Evolutionary conservation across 768 basidiomycete species (phyloP).

Genomic region (Tricholoma matsutake): DNA sequence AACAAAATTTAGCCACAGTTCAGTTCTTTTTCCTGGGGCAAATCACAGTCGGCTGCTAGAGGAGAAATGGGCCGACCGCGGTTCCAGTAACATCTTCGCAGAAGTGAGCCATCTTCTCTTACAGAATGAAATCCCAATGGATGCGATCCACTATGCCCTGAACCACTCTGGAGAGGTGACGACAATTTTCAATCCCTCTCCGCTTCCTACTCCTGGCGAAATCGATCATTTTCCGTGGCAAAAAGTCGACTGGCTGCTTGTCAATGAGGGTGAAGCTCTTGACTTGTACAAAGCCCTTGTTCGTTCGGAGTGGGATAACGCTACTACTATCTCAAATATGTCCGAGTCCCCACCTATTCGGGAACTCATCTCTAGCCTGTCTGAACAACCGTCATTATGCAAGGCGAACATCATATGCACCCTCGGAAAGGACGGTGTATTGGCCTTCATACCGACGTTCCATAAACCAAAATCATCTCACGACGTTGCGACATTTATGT

Average conservation of each 20-base stretch:
- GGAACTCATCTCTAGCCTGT: conserved; percentile 19
- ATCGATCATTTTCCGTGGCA: conserved; percentile 47
- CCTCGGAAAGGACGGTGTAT: conserved; percentile 49
- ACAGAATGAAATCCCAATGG: conserved; percentile 55
- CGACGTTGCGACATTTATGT: conserved; percentile 24
- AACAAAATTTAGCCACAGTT: not conserved
- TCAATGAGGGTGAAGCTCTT: conserved; percentile 51
- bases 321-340: not conserved
- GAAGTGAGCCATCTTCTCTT: conserved; percentile 50
- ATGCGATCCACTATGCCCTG: conserved; percentile 37
- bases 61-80: conserved; percentile 16
- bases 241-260: conserved; percentile 50
- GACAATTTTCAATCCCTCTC: conserved; percentile 57
- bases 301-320: conserved; percentile 1
- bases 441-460: conserved; percentile 37
- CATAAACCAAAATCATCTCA: conserved; percentile 17
- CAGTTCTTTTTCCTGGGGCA: conserved; percentile 58
- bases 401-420: conserved; percentile 54
- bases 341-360: conserved; percentile 7
- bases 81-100: conserved; percentile 24
- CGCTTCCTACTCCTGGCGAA: conserved; percentile 41
- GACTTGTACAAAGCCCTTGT: conserved; percentile 30
- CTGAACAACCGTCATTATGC: conserved; percentile 22
- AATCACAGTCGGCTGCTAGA: conserved; percentile 45
- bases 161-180: conserved; percentile 21